phyloP scores from a whole-genome alignment of 768 basidiomycete genomes.

The Amanita subjunquillea region DNA sequence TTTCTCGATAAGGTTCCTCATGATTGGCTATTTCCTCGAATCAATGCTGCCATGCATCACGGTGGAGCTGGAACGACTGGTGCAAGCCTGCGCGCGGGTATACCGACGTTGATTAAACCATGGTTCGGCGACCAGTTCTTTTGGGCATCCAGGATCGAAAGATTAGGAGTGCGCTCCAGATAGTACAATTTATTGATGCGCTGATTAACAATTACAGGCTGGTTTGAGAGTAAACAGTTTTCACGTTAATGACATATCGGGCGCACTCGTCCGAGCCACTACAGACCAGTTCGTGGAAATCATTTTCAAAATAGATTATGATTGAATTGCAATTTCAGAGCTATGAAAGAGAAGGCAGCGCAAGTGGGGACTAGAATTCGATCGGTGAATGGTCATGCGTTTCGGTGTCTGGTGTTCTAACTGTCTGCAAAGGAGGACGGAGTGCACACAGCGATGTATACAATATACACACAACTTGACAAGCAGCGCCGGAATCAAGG shows the following conservation, averaged over 20 bases:
- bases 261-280: conserved; percentile 47
- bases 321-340: conserved; percentile 15
- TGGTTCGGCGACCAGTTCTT: conserved; percentile 67
- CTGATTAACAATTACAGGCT: conserved; percentile 19
- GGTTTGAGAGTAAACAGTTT: conserved; percentile 41
- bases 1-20: conserved; percentile 58
- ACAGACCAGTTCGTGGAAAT: conserved; percentile 30
- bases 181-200: background rate
- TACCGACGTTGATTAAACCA: conserved; percentile 60
- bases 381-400: conserved; percentile 14
- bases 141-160: conserved; percentile 56
- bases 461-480: conserved; percentile 43
- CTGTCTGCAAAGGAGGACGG: conserved; percentile 37
- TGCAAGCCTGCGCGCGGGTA: conserved; percentile 51
- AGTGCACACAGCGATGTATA: conserved; percentile 43
- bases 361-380: conserved; percentile 25
- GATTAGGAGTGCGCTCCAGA: conserved; percentile 37
- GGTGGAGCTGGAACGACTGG: conserved; percentile 68
- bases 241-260: conserved; percentile 34
- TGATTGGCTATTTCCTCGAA: conserved; percentile 51
- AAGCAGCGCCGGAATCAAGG: conserved; percentile 5
- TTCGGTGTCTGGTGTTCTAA: background rate
- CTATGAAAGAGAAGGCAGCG: conserved; percentile 55
- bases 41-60: conserved; percentile 58
- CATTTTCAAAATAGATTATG: background rate